Evolutionary conservation across 495 filamentous ascomycete species (phyloP).

Genomic region (Penicillium turbatum): DNA sequence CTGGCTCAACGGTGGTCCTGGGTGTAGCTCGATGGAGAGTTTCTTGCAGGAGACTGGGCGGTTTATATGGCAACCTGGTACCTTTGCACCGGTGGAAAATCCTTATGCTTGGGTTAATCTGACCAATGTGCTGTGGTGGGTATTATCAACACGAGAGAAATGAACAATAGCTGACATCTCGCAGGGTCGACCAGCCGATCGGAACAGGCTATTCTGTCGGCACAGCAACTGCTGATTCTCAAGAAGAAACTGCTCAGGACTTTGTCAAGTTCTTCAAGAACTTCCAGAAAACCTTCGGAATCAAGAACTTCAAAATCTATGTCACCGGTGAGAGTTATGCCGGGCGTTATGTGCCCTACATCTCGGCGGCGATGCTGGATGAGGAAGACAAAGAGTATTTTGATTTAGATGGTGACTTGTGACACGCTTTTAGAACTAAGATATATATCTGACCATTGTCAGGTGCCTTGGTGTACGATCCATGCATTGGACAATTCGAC

Average conservation of each 20-base stretch:
- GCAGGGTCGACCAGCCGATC: conserved; percentile 53
- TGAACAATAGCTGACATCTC: background rate
- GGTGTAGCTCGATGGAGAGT: conserved; percentile 63
- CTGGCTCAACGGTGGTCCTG: conserved; percentile 67
- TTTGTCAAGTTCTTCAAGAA: conserved; percentile 64
- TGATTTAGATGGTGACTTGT: conserved; percentile 37
- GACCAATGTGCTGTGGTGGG: conserved; percentile 59
- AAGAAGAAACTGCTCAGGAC: conserved; percentile 54
- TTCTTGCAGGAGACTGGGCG: conserved; percentile 65
- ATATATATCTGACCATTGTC: background rate
- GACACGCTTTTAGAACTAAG: background rate
- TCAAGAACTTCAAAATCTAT: conserved; percentile 58
- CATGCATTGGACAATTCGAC: conserved; percentile 41
- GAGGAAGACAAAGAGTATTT: conserved; percentile 46
- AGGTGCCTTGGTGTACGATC: conserved; percentile 42
- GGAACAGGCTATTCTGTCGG: conserved; percentile 56
- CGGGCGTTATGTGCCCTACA: conserved; percentile 53
- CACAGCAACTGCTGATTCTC: conserved; percentile 46
- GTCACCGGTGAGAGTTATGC: conserved; percentile 61
- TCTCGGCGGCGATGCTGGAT: conserved; percentile 50
- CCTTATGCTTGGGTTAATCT: conserved; percentile 64
- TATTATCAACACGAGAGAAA: background rate
- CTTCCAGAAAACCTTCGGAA: conserved; percentile 55
- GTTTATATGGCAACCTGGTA: conserved; percentile 59
- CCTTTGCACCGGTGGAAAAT: conserved; percentile 54